Evolutionary conservation across 257 asterid genomes (phyloP), one percentile per base, ranked within the genome.

Genomic region (Pogostemon cablin): DNA sequence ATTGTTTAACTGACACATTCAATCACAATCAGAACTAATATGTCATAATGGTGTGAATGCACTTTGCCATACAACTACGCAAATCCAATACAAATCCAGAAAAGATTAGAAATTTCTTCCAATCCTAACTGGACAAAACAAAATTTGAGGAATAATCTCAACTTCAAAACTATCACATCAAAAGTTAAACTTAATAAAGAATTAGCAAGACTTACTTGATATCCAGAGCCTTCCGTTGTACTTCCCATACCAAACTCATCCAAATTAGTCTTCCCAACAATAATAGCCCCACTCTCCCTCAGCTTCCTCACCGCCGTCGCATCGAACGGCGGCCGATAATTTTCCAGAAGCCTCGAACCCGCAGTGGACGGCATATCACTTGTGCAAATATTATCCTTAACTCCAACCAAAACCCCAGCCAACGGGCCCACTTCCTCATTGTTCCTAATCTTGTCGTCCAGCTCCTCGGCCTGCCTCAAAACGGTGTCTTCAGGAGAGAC

Each of bases 181-280:
- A 70, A 55, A 54, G 11, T 39, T 8, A 12, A 5, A 37, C 17
- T 66, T 12, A 8, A 44, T 37, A 49, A 52, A 4, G 0, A 46
- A 34, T 44, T 7, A 35, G 63, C 9, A 4, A 17, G 7, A 37
- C 76, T 66, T 50, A 88, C 98, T 81, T 95, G 95, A 78, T 85
- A 95, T 68, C 89, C 96, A 66, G 99, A 95, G 35, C 80, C 88
- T 81, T 95, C 98, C 3, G 98, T 95, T 15, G 99, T 87, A 75
- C 98, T 95, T 15, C 99, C 98, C 99, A 95, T 95, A 9, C 99
- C 99, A 85, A 91, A 95, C 82, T 95, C 99, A 80, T 95, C 99
- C 90, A 95, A 61, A 80, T 95, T 95, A 12, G 97, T 95, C 86
- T 95, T 95, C 65, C 99, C 98, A 58, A 95, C 84, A 49, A 95